Base-by-base conservation (phyloP, 2,329 filamentous ascomycete genomes). In the Fusarium cicatricum region DNA sequence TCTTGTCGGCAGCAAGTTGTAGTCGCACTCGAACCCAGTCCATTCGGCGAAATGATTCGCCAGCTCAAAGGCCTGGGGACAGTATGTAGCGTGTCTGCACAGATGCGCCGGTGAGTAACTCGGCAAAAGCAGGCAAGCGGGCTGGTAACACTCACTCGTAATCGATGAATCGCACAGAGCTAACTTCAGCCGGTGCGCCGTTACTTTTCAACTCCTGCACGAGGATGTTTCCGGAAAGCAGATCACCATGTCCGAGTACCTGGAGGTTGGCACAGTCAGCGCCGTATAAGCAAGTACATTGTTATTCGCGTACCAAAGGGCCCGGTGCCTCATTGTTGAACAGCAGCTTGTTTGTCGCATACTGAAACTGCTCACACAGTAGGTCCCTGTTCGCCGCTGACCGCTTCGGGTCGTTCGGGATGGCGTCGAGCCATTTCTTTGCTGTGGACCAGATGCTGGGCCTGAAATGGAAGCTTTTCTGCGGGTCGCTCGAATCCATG, bases 11-110 rank as follows among this genome's bases (percentile, higher is more conserved):
- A 64, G 21, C 1, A 55, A 38, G 31, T 16, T 23, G 41, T 66
- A 66, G 41, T 66, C 53, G 17, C 63, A 66, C 28, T 59, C 53
- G 16, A 66, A 66, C 3, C 63, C 63, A 2, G 62, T 36, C 63
- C 63, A 66, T 15, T 66, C 63, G 21, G 63, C 62, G 32, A 66
- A 66, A 47, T 66, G 62, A 41, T 66, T 66, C 6, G 63, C 63
- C 2, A 66, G 53, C 10, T 66, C 63, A 39, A 66, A 66, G 16
- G 63, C 63, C 42, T 50, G 50, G 11, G 62, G 60, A 11, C 60
- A 66, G n/a, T 59, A 64, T 5, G 63, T 66, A 31, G 63, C 57
- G 42, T 66, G 63, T 50, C 63, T 66, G 31, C 23, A 26, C 5
- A 50, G 15, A 32, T 19, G 28, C 17, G 38, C 33, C n/a, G 11